A percentile compares a stretch with the other conserved stretches of the same genome.
These are phyloP conservation scores for Neckera pumila DNA, from an alignment of 225 moss, liverwort and hornwort genomes.

Conservation along the genomic window DNA sequence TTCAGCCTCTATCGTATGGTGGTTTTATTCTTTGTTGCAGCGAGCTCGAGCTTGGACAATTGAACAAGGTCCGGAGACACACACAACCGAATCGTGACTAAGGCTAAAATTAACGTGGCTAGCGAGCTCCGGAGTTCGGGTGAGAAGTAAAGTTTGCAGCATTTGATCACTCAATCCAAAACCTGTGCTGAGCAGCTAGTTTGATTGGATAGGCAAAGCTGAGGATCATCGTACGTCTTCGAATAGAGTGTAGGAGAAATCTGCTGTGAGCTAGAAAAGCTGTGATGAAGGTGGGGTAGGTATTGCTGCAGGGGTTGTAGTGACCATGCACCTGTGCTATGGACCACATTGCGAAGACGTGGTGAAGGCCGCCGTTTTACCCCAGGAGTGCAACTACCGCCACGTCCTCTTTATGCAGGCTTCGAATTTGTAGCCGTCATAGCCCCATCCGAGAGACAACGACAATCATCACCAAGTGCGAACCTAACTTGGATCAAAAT, in stretches of 20 bases:
- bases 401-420: background rate
- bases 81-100: background rate
- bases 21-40: background rate
- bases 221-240: background rate
- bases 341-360: background rate
- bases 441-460: no score
- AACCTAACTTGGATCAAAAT: background rate
- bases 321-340: background rate
- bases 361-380: background rate
- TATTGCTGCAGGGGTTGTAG: background rate
- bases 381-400: constrained; percentile 2
- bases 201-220: background rate
- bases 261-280: background rate
- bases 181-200: background rate
- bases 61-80: background rate
- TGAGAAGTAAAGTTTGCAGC: background rate
- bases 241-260: background rate
- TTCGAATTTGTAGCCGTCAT: background rate
- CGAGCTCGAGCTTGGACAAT: background rate
- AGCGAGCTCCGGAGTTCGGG: background rate
- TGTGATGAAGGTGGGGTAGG: background rate
- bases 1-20: background rate
- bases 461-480: background rate
- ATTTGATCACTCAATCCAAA: background rate
- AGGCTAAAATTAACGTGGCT: background rate